Base-by-base conservation (phyloP, 352 stramenopile species). In the Elongisporangium anandrum region DNA sequence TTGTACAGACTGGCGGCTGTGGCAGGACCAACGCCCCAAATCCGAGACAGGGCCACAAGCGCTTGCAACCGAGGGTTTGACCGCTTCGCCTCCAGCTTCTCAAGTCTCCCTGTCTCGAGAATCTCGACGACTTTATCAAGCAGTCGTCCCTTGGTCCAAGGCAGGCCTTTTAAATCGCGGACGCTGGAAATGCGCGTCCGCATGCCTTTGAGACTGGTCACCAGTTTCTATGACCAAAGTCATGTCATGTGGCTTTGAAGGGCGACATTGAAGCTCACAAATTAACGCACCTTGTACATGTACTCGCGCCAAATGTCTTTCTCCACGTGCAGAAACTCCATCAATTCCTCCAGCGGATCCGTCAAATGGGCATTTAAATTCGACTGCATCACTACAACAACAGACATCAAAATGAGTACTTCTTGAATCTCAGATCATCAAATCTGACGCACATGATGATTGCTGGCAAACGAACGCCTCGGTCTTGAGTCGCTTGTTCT, bases 21-120 rank as follows among this genome's bases (percentile, higher is more conserved):
- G 38, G 69, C 73, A 20, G 83, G 85, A 4, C 87, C 87, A 19
- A 96, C 83, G 10, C 87, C 83, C 84, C 85, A 94, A 10, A 94
- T 81, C 16, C 78, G 78, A 17, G 80, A 66, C 68, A 95, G 81
- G 23, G 80, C 60, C 6, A 91, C 78, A 38, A 93, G 64, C 2
- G 72, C 74, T 26, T 69, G 60, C 12, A 94, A 66, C 26, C 82
- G 62, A 24, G 69, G 65, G 48, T 92, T 92, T 8, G 54, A 67
- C 54, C 85, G 87, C 61, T 92, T 94, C n/a, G 77, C 79, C 51
- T 94, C 81, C 9, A 94, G 80, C 58, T 94, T 94, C 19, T 79
- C 72, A 8, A 94, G 51, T 12, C 72, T 81, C 16, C 81, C 85
- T 15, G 81, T 92, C 45, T 94, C 85, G 4, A 94, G 59, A 7